A percentile compares a stretch with the other conserved stretches of the same genome.
phyloP scores from a whole-genome alignment of 2,329 filamentous ascomycete species.

The Chaetomiaceae sp. region DNA sequence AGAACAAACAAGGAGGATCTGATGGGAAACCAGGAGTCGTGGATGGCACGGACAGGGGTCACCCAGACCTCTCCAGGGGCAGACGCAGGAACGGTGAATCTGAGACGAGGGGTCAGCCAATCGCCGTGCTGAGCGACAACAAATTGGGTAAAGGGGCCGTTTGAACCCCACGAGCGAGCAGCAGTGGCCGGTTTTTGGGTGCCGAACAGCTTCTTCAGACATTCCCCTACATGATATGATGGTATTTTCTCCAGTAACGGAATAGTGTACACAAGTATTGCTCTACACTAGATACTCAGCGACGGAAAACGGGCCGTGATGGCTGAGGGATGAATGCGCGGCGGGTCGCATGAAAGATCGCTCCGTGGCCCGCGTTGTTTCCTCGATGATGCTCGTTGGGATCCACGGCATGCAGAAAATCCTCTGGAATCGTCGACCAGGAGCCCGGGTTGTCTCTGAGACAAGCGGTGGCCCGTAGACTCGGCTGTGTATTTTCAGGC shows the following conservation, averaged over 20 bases:
- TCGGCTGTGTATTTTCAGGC: constrained; percentile 14
- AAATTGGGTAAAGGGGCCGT: constrained; percentile 20
- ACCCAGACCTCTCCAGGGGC: constrained; percentile 15
- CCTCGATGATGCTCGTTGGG: constrained; percentile 6
- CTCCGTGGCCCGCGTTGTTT: constrained; percentile 9
- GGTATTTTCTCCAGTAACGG: too few relatives aligned
- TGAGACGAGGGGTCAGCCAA: constrained; percentile 25
- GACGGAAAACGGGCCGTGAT: background rate
- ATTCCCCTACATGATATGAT: too few relatives aligned
- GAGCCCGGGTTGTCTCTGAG: constrained; percentile 17
- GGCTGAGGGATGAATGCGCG: too few relatives aligned
- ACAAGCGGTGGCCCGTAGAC: constrained; percentile 18
- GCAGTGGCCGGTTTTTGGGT: too few relatives aligned
- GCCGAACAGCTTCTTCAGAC: too few relatives aligned
- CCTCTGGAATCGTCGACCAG: constrained; percentile 7
- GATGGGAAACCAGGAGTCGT: constrained; percentile 19
- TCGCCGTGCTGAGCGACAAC: constrained; percentile 9
- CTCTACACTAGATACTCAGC: too few relatives aligned
- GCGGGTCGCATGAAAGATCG: constrained; percentile 7
- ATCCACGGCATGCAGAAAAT: constrained; percentile 14
- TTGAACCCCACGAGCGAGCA: too few relatives aligned
- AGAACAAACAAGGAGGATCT: constrained; percentile 8
- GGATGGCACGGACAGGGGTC: constrained; percentile 4
- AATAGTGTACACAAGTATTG: too few relatives aligned
- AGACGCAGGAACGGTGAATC: constrained; percentile 21